Evolutionary conservation across 176 grass and related monocot species (phyloP).

Genomic region (Sorghum bicolor): Sorghum_bicolor_NCBIv3 NC_012872.2:55072001-55072500

Average conservation of each 20-base stretch:
- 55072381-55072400: conserved; percentile 69
- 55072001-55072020: not conserved
- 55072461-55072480: conserved; percentile 95
- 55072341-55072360: conserved; percentile 89
- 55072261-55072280: not conserved
- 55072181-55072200: conserved; percentile 81
- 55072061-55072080: conserved; percentile 76
- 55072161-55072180: conserved; percentile 85
- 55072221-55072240: conserved; percentile 25
- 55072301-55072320: not conserved
- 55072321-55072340: conserved; percentile 68
- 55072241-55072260: not conserved
- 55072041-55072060: conserved; percentile 75
- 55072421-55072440: conserved; percentile 78
- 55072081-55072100: conserved; percentile 65
- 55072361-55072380: conserved; percentile 85
- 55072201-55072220: conserved; percentile 43
- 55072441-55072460: conserved; percentile 92
- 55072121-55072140: conserved; percentile 58
- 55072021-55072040: not conserved
- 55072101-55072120: conserved; percentile 83
- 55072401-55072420: conserved; percentile 89
- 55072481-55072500: conserved; percentile 70
- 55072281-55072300: not conserved
- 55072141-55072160: conserved; percentile 61